Evolutionary conservation across 2,329 filamentous ascomycete species (phyloP), one percentile per base, ranked within the genome.

Genomic region (Beauveria bassiana): DNA sequence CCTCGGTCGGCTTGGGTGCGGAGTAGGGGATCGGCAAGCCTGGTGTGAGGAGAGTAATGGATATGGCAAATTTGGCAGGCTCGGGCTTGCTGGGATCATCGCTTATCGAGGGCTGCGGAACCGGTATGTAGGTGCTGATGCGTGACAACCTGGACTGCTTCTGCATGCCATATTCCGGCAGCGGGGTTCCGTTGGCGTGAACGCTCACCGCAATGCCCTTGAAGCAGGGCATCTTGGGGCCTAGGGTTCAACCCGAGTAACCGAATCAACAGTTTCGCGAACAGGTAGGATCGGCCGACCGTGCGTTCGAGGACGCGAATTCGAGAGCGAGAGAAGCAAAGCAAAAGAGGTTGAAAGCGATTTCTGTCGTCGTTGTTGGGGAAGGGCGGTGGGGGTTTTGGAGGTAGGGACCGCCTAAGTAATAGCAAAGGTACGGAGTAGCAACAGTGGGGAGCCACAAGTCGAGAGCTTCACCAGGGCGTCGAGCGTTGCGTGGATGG

Each of bases 181-280:
- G 86, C 67, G 95, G 93, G 68, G 91, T 80, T 65, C 82, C 83
- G 72, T 87, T 87, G 62, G 86, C 84, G 79, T 99, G 95, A 75
- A 98, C 96, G 83, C 91, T 96, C 74, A 98, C 93, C 70, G 95
- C 93, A 78, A 99, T 92, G 77, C 95, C 95, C 81, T 98, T 96
- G 81, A 98, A 99, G 86, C 93, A 98, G 80, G 95, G 95, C 95
- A 86, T 86, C 72, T 72, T 83, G 72, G 70, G 66, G 66, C 54
- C 40, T 53, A 34, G 12, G 43, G 45, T 59, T 50, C 24, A 45
- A 42, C 12, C 61, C 4, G 31, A 47, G n/a, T 16, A 45, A 28
- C 31, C 16, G 22, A 24, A 38, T 52, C 38, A 52, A 24, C 24
- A 45, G 57, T 34, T 43, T 12, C 14, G 38, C n/a, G n/a, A 26